These are phyloP conservation scores for Backusella circina DNA, from an alignment of 192 early-diverging fungal genomes.

Conservation along the genomic window DNA sequence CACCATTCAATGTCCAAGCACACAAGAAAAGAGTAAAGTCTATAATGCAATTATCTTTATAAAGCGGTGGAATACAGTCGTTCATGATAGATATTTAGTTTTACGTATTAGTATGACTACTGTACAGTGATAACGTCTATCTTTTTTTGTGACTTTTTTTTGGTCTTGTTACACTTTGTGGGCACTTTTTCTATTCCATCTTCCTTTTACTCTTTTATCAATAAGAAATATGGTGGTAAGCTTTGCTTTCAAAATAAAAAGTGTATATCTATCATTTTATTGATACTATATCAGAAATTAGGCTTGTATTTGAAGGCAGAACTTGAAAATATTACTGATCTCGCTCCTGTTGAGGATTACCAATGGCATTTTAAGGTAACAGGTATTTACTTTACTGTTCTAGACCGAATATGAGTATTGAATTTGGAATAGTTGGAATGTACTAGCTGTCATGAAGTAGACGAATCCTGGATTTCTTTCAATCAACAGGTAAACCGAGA, in stretches of 20 bases:
- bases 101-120: too few relatives aligned
- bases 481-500: slow-evolving; percentile 46
- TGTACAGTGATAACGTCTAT: neutral
- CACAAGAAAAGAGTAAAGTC: too few relatives aligned
- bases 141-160: neutral
- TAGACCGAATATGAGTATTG: neutral
- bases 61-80: too few relatives aligned
- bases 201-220: neutral
- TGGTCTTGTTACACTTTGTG: neutral
- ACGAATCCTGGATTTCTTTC: slow-evolving; percentile 63
- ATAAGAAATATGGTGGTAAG: neutral
- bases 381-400: neutral
- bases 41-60: too few relatives aligned
- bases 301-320: slow-evolving; percentile 72
- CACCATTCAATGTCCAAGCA: neutral
- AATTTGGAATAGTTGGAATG: slow-evolving; percentile 56
- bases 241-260: neutral
- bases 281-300: slow-evolving; percentile 27
- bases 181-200: neutral
- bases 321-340: slow-evolving; percentile 76
- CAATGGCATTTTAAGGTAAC: slow-evolving; percentile 68
- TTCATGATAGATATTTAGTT: too few relatives aligned
- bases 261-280: neutral
- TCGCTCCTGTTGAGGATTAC: slow-evolving; percentile 56
- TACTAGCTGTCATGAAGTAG: slow-evolving; percentile 74